Conservation (phyloP, 169 alveolate genomes). For the Plasmodium malariae region DNA sequence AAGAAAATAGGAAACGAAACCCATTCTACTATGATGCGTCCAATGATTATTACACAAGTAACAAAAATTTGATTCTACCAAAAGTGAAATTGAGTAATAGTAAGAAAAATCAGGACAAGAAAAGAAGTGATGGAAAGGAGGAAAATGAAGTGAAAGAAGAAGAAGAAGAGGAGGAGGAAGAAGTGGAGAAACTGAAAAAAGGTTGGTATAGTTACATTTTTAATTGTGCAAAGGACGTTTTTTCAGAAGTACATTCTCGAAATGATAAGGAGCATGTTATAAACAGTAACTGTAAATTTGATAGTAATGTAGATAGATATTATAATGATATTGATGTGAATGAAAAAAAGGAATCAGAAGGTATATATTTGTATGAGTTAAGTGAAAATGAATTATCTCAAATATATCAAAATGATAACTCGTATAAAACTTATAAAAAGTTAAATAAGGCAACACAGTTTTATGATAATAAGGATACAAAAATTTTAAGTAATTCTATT, state of each 20-base stretch:
- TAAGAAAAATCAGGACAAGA: not conserved
- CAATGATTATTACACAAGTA: conserved; percentile 1
- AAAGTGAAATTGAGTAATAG: not conserved
- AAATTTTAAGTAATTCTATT: conserved; percentile 3
- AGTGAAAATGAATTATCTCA: conserved; percentile 38
- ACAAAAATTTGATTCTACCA: conserved; percentile 23
- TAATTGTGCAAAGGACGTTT: conserved; percentile 26
- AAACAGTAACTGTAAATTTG: not conserved
- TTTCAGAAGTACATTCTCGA: conserved; percentile 38
- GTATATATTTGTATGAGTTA: conserved; percentile 40
- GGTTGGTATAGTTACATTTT: conserved; percentile 53
- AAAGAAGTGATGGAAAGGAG: not conserved
- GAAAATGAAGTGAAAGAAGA: not conserved
- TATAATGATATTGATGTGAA: not conserved
- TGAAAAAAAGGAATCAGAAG: conserved; percentile 23
- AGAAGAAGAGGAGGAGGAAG: not conserved
- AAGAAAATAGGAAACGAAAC: conserved; percentile 19
- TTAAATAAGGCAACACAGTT: conserved; percentile 49
- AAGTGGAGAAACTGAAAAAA: conserved; percentile 25
- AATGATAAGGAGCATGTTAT: conserved; percentile 11
- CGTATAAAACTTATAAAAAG: conserved; percentile 38
- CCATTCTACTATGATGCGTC: conserved; percentile 8
- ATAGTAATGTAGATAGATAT: not conserved
- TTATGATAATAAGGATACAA: conserved; percentile 58
- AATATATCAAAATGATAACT: conserved; percentile 8